Evolutionary conservation across 2,329 filamentous ascomycete genomes (phyloP), one percentile per base, ranked within the genome.

Genomic region (Tolypocladium album): DNA sequence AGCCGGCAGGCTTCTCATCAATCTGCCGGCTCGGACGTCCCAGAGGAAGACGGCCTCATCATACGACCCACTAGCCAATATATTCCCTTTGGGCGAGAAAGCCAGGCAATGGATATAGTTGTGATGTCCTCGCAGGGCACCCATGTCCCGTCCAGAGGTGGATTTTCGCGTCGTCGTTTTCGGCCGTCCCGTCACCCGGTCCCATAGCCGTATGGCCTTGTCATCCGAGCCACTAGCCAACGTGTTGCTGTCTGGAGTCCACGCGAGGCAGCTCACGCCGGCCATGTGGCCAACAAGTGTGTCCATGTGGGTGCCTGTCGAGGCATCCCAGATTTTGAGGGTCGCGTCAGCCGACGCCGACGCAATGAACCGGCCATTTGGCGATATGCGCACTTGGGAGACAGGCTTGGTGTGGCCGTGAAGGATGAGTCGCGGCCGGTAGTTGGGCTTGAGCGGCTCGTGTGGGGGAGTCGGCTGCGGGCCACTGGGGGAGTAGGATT

Each of bases 71-170:
- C 90, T 95, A 20, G 92, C 94, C 40, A 99, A 83, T 70, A 97
- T 96, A 70, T 99, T 99, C 31, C 94, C 94, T 73, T 97, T 97
- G 1, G 94, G 94, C n/a, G 90, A 93, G 73, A 97, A 97, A 7
- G 92, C 92, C 40, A 99, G 79, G 57, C 88, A 91, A 75, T 96
- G 96, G 39, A 99, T 88, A 74, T 97, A 97, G 74, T 95, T 97
- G 73, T 97, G 92, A 69, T 99, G 94, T 2, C 94, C 93, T 31
- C 89, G 80, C 65, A 97, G 79, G 6, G 85, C 82, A 2, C 78
- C 77, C 66, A 78, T 77, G 36, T 79, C 78, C 68, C 76, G 69
- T 0, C 69, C 72, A 2, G 68, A 68, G 31, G 62, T 62, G 3
- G 70, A 68, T 60, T 72, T 75, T 27, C 74, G 71, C 22, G 77